These are phyloP conservation scores for Paramecium octaurelia DNA, from an alignment of 73 alveolate species.

Conservation along the genomic window DNA sequence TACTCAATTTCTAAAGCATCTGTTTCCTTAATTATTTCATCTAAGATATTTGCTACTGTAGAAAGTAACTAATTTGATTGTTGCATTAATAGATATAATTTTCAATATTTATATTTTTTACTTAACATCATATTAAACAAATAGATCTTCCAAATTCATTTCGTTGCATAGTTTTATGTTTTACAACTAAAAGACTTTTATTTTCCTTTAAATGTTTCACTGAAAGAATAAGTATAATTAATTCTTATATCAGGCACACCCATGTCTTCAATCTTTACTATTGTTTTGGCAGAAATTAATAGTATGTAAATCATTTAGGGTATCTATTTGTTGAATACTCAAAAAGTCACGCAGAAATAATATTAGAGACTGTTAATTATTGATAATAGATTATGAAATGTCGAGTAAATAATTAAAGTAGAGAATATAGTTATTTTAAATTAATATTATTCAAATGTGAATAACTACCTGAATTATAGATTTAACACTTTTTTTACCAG, in stretches of 20 bases:
- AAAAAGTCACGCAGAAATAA: not conserved
- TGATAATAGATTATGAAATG: not conserved
- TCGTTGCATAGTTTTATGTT: not conserved
- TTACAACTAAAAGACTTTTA: not conserved
- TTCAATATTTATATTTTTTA: not conserved
- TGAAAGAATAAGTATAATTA: not conserved
- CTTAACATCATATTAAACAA: not conserved
- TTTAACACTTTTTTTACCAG: not conserved
- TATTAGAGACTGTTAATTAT: not conserved
- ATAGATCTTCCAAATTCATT: not conserved
- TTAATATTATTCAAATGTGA: not conserved
- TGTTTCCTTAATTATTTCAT: not conserved
- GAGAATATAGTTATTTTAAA: not conserved
- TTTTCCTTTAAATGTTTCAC: not conserved
- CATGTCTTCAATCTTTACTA: not conserved
- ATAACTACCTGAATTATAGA: not conserved
- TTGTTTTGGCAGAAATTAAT: not conserved
- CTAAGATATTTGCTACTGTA: not conserved
- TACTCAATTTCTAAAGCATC: not conserved
- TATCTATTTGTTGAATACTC: not conserved
- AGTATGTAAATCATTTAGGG: not conserved
- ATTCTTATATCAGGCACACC: not conserved
- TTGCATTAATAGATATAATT: slow-evolving; percentile 1
- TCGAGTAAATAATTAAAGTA: not conserved
- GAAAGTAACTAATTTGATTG: not conserved